Percentiles rank a stretch among this genome's conserved stretches.
phyloP scores from a whole-genome alignment of 2,329 filamentous ascomycete genomes.

The Fusarium xyrophilum region DNA sequence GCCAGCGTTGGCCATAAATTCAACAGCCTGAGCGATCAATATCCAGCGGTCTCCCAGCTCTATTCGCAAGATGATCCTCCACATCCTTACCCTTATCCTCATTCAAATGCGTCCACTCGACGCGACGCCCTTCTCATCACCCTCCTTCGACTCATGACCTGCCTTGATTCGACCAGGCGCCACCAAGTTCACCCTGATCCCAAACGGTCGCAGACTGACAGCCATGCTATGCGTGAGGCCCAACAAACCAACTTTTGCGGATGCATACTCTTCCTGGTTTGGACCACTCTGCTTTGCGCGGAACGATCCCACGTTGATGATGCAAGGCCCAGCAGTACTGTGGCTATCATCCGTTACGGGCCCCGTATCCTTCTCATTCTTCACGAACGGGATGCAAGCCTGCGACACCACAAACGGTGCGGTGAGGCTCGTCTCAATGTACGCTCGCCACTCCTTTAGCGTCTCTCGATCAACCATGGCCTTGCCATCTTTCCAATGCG shows the following conservation, averaged over 20 bases:
- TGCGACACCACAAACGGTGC: conserved; percentile 9
- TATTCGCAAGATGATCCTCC: conserved; percentile 7
- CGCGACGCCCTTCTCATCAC: neutral
- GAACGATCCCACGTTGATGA: conserved; percentile 11
- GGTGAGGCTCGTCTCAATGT: conserved; percentile 7
- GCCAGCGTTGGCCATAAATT: conserved; percentile 16
- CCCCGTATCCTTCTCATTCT: neutral
- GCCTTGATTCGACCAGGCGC: conserved; percentile 11
- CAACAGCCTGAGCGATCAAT: conserved; percentile 11
- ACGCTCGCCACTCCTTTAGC: neutral
- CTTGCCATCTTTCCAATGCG: conserved; percentile 14
- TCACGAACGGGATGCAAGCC: conserved; percentile 14
- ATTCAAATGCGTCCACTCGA: conserved; percentile 7
- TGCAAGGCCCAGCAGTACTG: conserved; percentile 11
- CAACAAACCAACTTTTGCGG: conserved; percentile 1
- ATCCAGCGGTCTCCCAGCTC: conserved; percentile 11
- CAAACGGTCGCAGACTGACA: neutral
- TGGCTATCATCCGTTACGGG: conserved; percentile 6
- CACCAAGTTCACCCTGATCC: conserved; percentile 7
- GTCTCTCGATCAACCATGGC: conserved; percentile 9
- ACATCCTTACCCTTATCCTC: conserved; percentile 12
- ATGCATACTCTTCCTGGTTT: conserved; percentile 9
- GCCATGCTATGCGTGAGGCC: conserved; percentile 19
- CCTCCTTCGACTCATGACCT: conserved; percentile 1
- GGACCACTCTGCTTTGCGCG: conserved; percentile 14